Percentiles rank a stretch among this genome's conserved stretches.
phyloP scores from a whole-genome alignment of 768 basidiomycete genomes.

The Pleurotus ostreatus region DNA sequence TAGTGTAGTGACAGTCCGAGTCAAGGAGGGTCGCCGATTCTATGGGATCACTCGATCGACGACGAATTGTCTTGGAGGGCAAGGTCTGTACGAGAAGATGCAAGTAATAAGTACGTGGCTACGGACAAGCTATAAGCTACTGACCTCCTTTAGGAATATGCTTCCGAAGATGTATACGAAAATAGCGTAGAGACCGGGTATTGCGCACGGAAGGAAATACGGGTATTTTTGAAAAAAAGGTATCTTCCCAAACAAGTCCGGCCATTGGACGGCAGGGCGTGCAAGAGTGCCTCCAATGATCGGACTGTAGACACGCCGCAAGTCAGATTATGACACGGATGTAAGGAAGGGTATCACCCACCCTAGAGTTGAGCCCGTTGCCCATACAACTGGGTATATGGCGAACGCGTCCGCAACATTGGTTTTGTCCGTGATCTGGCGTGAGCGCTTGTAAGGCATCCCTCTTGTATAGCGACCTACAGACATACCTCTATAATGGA shows the following conservation, averaged over 20 bases:
- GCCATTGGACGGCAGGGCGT: constrained; percentile 45
- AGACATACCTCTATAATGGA: constrained; percentile 1
- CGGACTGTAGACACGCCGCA: constrained; percentile 26
- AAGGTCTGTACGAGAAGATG: not conserved
- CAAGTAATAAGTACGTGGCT: too few relatives aligned
- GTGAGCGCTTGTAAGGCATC: constrained; percentile 35
- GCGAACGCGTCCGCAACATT: constrained; percentile 30
- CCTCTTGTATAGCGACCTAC: not conserved
- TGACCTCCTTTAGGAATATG: constrained; percentile 4
- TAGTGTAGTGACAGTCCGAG: not conserved
- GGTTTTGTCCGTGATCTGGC: constrained; percentile 37
- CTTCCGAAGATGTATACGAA: constrained; percentile 1
- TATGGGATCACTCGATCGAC: not conserved
- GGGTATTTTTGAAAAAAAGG: constrained; percentile 45
- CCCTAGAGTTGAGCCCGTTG: constrained; percentile 6
- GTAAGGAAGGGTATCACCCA: not conserved
- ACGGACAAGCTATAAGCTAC: not conserved
- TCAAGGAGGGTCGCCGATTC: not conserved
- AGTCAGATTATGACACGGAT: not conserved
- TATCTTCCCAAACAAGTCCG: constrained; percentile 38
- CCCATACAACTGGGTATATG: constrained; percentile 7
- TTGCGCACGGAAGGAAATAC: constrained; percentile 45
- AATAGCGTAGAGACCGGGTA: constrained; percentile 42
- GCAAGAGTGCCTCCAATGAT: constrained; percentile 46
- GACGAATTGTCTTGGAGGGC: not conserved